Evolutionary conservation across 208 protist genomes (phyloP).

Genomic region (Leishmania turanica): DNA sequence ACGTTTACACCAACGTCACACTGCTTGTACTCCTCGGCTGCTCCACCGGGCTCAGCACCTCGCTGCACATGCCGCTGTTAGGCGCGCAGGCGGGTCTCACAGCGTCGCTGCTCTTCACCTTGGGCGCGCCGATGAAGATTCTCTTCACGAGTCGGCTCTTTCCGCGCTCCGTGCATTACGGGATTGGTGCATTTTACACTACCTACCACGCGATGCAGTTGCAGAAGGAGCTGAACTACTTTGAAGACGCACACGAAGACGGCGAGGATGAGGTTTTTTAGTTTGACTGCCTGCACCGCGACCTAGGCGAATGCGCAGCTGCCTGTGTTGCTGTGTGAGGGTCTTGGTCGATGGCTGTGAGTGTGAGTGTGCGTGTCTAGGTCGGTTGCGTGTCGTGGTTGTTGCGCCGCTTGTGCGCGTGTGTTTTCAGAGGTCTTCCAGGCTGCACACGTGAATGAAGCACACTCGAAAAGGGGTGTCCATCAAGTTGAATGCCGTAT

Average conservation of each 20-base stretch:
- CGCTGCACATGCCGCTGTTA: conserved; percentile 41
- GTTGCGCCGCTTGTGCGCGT: background rate
- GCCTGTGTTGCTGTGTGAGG: background rate
- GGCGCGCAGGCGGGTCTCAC: conserved; percentile 67
- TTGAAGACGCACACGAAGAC: conserved; percentile 84
- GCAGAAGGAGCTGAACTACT: conserved; percentile 42
- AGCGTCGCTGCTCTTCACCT: conserved; percentile 51
- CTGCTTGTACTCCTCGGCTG: conserved; percentile 49
- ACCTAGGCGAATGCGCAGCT: background rate
- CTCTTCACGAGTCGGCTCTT: conserved; percentile 79
- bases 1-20: conserved; percentile 68
- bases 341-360: background rate
- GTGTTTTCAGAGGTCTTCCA: background rate
- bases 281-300: background rate
- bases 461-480: background rate
- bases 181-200: conserved; percentile 62
- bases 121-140: conserved; percentile 45
- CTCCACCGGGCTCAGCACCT: conserved; percentile 46
- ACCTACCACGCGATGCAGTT: conserved; percentile 63
- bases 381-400: background rate
- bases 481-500: background rate
- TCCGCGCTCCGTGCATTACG: conserved; percentile 57
- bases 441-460: background rate
- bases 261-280: conserved; percentile 41
- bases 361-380: background rate